These are phyloP conservation scores for Phytopythium litorale DNA, from an alignment of 352 stramenopile genomes.

Conservation along the genomic window DNA sequence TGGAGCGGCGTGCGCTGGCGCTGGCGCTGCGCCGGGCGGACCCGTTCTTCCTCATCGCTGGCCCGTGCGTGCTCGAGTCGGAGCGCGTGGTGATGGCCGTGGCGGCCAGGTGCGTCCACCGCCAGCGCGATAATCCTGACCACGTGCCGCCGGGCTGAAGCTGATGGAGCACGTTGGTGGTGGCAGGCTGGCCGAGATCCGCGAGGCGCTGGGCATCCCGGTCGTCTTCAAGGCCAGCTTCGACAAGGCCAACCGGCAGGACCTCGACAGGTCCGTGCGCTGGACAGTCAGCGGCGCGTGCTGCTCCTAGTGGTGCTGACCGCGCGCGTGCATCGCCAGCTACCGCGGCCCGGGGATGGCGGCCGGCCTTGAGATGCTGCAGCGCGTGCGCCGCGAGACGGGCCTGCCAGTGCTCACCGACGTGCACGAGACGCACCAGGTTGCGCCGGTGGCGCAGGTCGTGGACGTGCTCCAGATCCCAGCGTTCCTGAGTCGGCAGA, in stretches of 20 bases:
- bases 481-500: conserved; percentile 88
- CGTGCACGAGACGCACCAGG: conserved; percentile 84
- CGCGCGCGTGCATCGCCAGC: conserved; percentile 17
- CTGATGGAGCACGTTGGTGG: neutral
- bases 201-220: conserved; percentile 57
- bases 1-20: conserved; percentile 50
- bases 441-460: conserved; percentile 54
- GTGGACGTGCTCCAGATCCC: conserved; percentile 87
- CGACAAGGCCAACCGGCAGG: conserved; percentile 88
- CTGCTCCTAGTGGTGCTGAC: neutral
- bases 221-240: conserved; percentile 90
- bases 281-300: neutral
- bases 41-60: conserved; percentile 85
- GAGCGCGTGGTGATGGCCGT: conserved; percentile 64
- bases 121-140: neutral
- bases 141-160: neutral
- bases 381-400: conserved; percentile 65
- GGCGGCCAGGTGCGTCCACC: conserved; percentile 39
- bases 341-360: conserved; percentile 76
- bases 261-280: conserved; percentile 40
- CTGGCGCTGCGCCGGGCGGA: conserved; percentile 45
- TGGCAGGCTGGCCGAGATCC: conserved; percentile 49
- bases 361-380: conserved; percentile 64
- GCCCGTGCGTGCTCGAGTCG: conserved; percentile 79
- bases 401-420: conserved; percentile 81